Percentiles rank a stretch among this genome's conserved stretches.
phyloP scores from a whole-genome alignment of 148 eudicot species.

The Chenopodium album region DNA sequence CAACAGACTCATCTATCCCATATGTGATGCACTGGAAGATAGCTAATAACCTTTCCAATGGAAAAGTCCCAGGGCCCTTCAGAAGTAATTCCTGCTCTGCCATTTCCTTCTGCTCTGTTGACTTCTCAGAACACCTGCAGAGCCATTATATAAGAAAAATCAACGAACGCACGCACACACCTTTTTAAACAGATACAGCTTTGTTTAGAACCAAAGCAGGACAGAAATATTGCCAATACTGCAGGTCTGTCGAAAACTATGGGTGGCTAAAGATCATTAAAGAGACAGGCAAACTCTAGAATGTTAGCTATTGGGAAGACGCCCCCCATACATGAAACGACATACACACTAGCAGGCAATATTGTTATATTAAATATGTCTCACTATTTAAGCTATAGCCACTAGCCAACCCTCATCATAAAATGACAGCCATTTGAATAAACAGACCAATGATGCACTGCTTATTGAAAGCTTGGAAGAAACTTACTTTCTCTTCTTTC shows the following conservation, averaged over 20 bases:
- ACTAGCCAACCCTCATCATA: slow-evolving; percentile 13
- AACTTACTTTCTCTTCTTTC: slow-evolving; percentile 75
- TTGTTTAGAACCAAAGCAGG: not conserved
- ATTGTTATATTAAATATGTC: too few species aligned
- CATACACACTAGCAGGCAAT: too few species aligned
- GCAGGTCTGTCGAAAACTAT: too few species aligned
- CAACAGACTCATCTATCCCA: slow-evolving; percentile 48
- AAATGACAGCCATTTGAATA: not conserved
- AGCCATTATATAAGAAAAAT: not conserved
- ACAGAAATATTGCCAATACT: too few species aligned
- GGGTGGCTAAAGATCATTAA: too few species aligned
- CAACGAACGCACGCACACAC: too few species aligned
- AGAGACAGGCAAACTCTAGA: too few species aligned
- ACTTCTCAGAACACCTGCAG: slow-evolving; percentile 65
- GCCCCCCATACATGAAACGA: too few species aligned
- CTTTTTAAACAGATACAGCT: not conserved
- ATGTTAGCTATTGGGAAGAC: too few species aligned
- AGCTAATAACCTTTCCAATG: slow-evolving; percentile 87
- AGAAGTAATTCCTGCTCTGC: slow-evolving; percentile 68
- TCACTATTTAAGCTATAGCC: not conserved
- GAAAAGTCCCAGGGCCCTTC: slow-evolving; percentile 98
- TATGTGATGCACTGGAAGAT: slow-evolving; percentile 82
- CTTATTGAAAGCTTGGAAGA: not conserved
- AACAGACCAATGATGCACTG: not conserved
- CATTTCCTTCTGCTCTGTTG: slow-evolving; percentile 62